These are phyloP conservation scores for Aquilaria agallochum DNA, from an alignment of 441 rosid genomes.

Conservation along the genomic window DNA sequence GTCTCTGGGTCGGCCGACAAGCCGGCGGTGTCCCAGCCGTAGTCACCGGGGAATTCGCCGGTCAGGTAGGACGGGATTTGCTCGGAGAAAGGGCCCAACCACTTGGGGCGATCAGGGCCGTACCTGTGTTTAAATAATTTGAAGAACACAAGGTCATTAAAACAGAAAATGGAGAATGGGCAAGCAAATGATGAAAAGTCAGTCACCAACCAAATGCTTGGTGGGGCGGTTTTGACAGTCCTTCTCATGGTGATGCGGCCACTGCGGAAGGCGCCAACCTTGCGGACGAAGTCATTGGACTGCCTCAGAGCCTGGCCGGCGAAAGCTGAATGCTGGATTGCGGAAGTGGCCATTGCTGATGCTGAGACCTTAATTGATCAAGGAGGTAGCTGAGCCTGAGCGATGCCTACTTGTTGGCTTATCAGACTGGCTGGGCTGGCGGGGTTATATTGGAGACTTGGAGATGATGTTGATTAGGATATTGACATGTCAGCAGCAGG, in stretches of 20 bases:
- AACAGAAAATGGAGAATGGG: not conserved
- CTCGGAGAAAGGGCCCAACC: slow-evolving; percentile 90
- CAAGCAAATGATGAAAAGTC: not conserved
- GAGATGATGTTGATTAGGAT: slow-evolving; percentile 46
- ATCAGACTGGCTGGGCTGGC: not conserved
- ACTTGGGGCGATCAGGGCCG: slow-evolving; percentile 92
- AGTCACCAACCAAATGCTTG: slow-evolving; percentile 80
- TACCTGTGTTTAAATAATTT: slow-evolving; percentile 39
- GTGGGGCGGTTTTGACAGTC: slow-evolving; percentile 75
- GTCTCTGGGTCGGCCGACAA: slow-evolving; percentile 91
- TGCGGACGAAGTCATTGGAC: slow-evolving; percentile 53
- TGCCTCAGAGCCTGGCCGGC: slow-evolving; percentile 59
- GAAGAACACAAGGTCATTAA: not conserved
- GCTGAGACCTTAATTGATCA: not conserved
- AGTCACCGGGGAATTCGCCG: slow-evolving; percentile 88
- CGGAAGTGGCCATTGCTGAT: slow-evolving; percentile 57
- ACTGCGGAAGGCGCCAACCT: slow-evolving; percentile 44
- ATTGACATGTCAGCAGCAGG: slow-evolving; percentile 40
- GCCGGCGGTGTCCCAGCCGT: slow-evolving; percentile 96
- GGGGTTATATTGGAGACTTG: slow-evolving; percentile 30
- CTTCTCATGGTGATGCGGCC: slow-evolving; percentile 76
- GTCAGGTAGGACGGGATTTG: slow-evolving; percentile 90
- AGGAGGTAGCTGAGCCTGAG: not conserved
- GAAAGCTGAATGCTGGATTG: slow-evolving; percentile 60
- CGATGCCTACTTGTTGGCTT: not conserved